Conservation (phyloP, 2,329 filamentous ascomycete species). For the Penicillium psychrosexuale region DNA sequence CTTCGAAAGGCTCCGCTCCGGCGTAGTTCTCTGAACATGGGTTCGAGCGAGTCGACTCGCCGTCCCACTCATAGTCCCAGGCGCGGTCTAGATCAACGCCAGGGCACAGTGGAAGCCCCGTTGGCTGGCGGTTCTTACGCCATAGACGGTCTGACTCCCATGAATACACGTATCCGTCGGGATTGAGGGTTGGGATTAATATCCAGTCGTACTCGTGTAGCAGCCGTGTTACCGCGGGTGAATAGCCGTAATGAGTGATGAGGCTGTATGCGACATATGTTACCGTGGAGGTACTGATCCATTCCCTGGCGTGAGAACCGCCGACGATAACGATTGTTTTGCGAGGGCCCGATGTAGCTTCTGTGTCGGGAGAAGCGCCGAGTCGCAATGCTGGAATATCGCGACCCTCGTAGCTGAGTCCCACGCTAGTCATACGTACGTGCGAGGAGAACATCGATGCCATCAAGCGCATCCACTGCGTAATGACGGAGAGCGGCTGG, state of each 20-base stretch:
- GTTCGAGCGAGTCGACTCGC: slow-evolving; percentile 62
- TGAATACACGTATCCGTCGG: slow-evolving; percentile 90
- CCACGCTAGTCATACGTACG: slow-evolving; percentile 70
- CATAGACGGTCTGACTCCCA: slow-evolving; percentile 90
- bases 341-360: slow-evolving; percentile 50
- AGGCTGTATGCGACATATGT: slow-evolving; percentile 88
- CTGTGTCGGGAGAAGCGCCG: slow-evolving; percentile 55
- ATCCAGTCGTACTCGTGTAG: slow-evolving; percentile 83
- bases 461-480: slow-evolving; percentile 88
- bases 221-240: slow-evolving; percentile 66
- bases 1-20: slow-evolving; percentile 78
- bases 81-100: slow-evolving; percentile 87
- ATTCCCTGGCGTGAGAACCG: slow-evolving; percentile 90
- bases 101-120: slow-evolving; percentile 74
- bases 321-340: slow-evolving; percentile 80
- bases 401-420: slow-evolving; percentile 82
- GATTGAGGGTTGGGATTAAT: slow-evolving; percentile 84
- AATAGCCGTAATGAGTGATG: slow-evolving; percentile 77
- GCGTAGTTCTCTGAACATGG: slow-evolving; percentile 91
- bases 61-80: slow-evolving; percentile 83
- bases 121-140: slow-evolving; percentile 87
- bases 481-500: slow-evolving; percentile 78
- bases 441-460: slow-evolving; percentile 85
- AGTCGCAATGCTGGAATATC: slow-evolving; percentile 80
- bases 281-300: slow-evolving; percentile 90